Base-by-base conservation (phyloP, 108 stramenopile genomes). In the Aurantiochytrium sp. region DNA sequence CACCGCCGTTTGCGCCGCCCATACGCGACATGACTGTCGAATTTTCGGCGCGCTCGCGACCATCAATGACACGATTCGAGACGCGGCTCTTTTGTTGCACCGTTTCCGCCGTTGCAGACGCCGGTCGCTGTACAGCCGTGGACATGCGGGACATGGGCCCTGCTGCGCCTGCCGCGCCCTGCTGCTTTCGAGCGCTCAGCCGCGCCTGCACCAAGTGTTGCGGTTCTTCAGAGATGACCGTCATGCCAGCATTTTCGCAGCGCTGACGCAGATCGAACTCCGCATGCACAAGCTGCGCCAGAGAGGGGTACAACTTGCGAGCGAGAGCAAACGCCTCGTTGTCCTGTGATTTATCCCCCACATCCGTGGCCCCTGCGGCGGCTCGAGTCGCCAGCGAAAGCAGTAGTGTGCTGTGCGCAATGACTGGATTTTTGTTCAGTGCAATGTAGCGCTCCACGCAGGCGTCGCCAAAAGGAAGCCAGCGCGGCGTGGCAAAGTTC, bases 401-500 rank as follows among this genome's bases (percentile, higher is more conserved):
- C 23, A 83, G 12, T 12, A 83, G 51, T 12, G 76, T 53, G 25
- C 51, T 53, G 4, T 83, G 76, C 49, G 76, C 19, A 83, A 83
- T 53, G 6, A 83, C 76, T 2, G 76, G 76, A 23, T 83, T 83
- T 45, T 83, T 83, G 51, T 28, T 21, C 10, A 83, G 28, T 12
- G 45, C 45, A 12, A 53, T 23, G 28, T 83, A 83, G 0, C 76
- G 76, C 49, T 47, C 76, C 45, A 83, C 76, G 23, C 76, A 83
- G 28, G 45, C 76, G 25, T 83, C 76, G 4, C 97, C 98, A 90
- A 95, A 95, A 4, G 95, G 88, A 57, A 99, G 95, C 99, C 99
- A 99, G 91, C 98, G 95, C 72, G 95, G 95, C 21, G 95, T 95
- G 0, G 96, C 97, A 94, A 97, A 93, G 72, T 93, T 94, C 8